phyloP scores from a whole-genome alignment of 345 rosid genomes.

The Mercurialis annua region DNA sequence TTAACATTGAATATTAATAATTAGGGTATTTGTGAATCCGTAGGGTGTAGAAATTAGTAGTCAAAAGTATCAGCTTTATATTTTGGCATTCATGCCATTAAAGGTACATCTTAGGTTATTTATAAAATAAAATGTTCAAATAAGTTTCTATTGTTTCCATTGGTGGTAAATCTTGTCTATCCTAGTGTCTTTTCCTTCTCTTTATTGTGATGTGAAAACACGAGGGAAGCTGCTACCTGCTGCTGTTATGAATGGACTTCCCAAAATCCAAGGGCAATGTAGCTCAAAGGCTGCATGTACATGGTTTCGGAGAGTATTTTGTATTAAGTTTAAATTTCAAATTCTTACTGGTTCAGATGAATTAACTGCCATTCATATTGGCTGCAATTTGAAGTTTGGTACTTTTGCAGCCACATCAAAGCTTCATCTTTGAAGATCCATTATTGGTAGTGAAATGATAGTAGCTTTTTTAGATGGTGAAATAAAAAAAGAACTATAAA shows the following conservation, averaged over 20 bases:
- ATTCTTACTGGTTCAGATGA: background rate
- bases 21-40: background rate
- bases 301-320: background rate
- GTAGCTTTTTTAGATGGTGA: background rate
- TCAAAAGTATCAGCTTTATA: background rate
- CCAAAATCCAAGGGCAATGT: background rate
- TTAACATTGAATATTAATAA: background rate
- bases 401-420: background rate
- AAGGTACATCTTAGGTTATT: background rate
- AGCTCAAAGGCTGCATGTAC: background rate
- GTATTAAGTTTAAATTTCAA: background rate
- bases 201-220: background rate
- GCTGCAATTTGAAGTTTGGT: background rate
- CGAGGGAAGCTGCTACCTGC: background rate
- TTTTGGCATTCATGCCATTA: background rate
- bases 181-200: background rate
- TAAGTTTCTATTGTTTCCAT: background rate
- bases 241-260: background rate
- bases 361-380: background rate
- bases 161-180: background rate
- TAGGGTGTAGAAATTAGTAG: background rate
- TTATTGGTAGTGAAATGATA: background rate
- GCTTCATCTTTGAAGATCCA: background rate
- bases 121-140: background rate
- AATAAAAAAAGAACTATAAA: background rate